These are phyloP conservation scores for Xylaria sp. DNA, from an alignment of 495 filamentous ascomycete genomes.

Conservation along the genomic window DNA sequence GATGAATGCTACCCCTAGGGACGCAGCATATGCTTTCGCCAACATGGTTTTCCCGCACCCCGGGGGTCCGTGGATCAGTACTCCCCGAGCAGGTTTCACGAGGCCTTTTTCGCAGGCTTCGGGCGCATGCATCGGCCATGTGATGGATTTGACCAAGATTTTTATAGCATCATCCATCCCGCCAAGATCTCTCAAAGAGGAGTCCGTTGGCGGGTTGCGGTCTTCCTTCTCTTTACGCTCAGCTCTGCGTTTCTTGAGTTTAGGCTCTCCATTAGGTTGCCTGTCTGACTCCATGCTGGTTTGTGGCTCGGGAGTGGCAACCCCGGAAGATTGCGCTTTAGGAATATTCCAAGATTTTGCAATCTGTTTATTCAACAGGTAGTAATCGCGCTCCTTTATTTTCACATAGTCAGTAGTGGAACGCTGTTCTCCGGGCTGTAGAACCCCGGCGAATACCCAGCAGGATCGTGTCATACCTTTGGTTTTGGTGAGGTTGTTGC, in stretches of 20 bases:
- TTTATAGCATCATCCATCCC: slow-evolving; percentile 82
- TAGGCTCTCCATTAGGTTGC: slow-evolving; percentile 71
- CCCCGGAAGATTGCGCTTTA: slow-evolving; percentile 28
- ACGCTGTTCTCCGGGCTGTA: background rate
- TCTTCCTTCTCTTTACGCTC: slow-evolving; percentile 42
- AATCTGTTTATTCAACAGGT: slow-evolving; percentile 75
- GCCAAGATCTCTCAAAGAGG: slow-evolving; percentile 82
- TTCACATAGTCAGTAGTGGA: slow-evolving; percentile 10
- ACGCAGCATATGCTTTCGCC: slow-evolving; percentile 87
- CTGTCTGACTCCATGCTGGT: slow-evolving; percentile 42
- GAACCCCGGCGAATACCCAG: slow-evolving; percentile 9
- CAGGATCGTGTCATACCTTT: slow-evolving; percentile 32
- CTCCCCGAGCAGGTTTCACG: slow-evolving; percentile 82
- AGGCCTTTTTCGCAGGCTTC: slow-evolving; percentile 65
- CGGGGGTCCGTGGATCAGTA: slow-evolving; percentile 89
- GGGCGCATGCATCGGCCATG: slow-evolving; percentile 74
- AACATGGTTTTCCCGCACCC: slow-evolving; percentile 97
- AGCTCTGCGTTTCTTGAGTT: slow-evolving; percentile 68
- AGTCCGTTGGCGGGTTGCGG: slow-evolving; percentile 71
- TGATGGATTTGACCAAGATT: slow-evolving; percentile 79
- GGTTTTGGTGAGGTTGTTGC: slow-evolving; percentile 41
- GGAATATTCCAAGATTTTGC: slow-evolving; percentile 50
- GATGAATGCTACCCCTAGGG: slow-evolving; percentile 84
- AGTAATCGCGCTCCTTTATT: slow-evolving; percentile 62
- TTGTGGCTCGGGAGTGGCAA: slow-evolving; percentile 20